Evolutionary conservation across 2,329 filamentous ascomycete species (phyloP), one percentile per base, ranked within the genome.

Genomic region (Neonectria neomacrospora): DNA sequence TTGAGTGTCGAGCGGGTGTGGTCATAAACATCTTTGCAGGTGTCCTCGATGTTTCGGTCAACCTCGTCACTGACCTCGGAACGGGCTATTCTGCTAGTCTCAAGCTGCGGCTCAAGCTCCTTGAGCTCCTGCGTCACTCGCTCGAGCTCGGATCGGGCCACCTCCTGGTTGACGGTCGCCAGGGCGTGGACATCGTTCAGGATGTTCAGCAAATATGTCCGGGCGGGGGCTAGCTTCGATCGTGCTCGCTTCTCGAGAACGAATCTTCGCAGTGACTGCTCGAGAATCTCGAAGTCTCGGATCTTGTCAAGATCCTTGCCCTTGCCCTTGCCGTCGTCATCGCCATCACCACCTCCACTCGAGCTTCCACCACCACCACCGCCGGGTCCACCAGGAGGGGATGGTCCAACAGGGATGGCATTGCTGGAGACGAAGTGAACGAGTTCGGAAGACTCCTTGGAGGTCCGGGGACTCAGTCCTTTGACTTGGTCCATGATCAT

Each of bases 391-490:
- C 85, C 83, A 3, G 85, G 81, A 16, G 86, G 83, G 0, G 86
- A 79, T 10, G 88, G 86, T 1, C 84, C 85, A 58, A 92, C 90
- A 0, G 95, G 95, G 63, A 99, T 92, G 3, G 94, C 94, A 76
- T 97, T 97, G 75, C 95, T 98, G 2, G 96, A 98, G 3, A 99
- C 96, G 71, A 99, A 99, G 76, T 99, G 96, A 3, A 99, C 96
- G 8, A 99, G 84, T 74, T 99, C 96, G 2, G 90, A 87, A 0
- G 94, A 90, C 75, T 99, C 96, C 76, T 98, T 98, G 83, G 90
- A 91, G 0, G 96, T 99, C 54, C 91, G 90, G 2, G 95, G 96
- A 74, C 95, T 98, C n/a, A 99, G 84, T 26, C 89, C 88, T 52
- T 87, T 84, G 16, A 99, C 90, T 78, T 98, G 95, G 72, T 97